phyloP scores from a whole-genome alignment of 2,329 filamentous ascomycete species.

The Apiospora hydei region DNA sequence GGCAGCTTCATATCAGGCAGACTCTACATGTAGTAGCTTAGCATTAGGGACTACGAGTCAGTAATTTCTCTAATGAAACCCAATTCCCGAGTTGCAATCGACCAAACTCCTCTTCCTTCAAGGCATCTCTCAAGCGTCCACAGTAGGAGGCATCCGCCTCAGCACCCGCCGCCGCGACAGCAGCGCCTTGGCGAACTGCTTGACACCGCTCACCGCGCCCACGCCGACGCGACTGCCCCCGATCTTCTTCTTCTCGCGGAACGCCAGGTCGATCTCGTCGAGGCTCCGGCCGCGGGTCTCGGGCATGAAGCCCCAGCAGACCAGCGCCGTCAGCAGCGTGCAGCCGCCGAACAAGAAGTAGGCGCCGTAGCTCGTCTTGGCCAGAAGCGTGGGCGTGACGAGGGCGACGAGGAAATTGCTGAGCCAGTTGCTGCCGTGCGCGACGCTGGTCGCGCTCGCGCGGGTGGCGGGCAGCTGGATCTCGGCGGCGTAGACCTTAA shows the following conservation, averaged over 20 bases:
- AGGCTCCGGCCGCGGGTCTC: conserved; percentile 52
- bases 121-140: neutral
- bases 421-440: conserved; percentile 60
- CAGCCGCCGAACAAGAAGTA: conserved; percentile 55
- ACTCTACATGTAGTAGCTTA: neutral
- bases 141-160: neutral
- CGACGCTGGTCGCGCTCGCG: conserved; percentile 60
- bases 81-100: too few relatives aligned
- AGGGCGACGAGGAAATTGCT: conserved; percentile 56
- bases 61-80: too few relatives aligned
- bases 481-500: conserved; percentile 63
- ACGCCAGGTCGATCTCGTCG: conserved; percentile 47
- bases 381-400: conserved; percentile 50
- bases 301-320: conserved; percentile 49
- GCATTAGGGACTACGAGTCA: too few relatives aligned
- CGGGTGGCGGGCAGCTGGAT: conserved; percentile 63
- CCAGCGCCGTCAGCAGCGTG: conserved; percentile 45
- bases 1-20: neutral
- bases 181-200: neutral
- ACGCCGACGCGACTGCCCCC: neutral
- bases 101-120: too few relatives aligned
- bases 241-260: conserved; percentile 22
- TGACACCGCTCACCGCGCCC: neutral
- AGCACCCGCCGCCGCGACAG: too few relatives aligned
- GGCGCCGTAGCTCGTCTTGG: conserved; percentile 48